These are phyloP conservation scores for Chlorella sp. DNA, from an alignment of 139 green algal genomes.

Conservation along the genomic window DNA sequence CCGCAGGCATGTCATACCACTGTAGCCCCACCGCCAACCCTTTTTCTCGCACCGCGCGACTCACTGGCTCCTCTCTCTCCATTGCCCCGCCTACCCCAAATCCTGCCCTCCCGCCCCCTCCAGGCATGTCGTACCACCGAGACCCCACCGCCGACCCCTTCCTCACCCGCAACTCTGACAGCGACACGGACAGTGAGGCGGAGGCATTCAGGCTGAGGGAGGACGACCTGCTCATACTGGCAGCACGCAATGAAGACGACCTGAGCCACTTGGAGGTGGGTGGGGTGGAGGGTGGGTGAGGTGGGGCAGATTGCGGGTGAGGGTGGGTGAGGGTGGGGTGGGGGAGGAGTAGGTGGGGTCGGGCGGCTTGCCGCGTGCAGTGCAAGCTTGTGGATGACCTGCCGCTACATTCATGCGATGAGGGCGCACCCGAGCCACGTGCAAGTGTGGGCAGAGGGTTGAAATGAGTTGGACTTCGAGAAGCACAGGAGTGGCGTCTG, in stretches of 20 bases:
- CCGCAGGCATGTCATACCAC: too few relatives aligned
- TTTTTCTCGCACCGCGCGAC: too few relatives aligned
- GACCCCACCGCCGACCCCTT: constrained; percentile 51
- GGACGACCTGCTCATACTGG: constrained; percentile 91
- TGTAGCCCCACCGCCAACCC: too few relatives aligned
- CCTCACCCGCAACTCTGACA: neutral
- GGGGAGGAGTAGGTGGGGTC: neutral
- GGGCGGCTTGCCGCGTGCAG: neutral
- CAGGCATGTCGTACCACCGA: constrained; percentile 61
- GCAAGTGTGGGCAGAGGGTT: too few relatives aligned
- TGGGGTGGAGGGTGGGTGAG: neutral
- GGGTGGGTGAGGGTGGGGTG: too few relatives aligned
- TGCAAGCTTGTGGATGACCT: too few relatives aligned
- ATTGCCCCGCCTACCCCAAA: neutral
- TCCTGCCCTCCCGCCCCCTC: neutral
- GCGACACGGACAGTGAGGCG: constrained; percentile 60
- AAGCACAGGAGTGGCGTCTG: too few relatives aligned
- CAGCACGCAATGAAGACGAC: constrained; percentile 94
- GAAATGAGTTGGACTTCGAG: too few relatives aligned
- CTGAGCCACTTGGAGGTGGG: constrained; percentile 87
- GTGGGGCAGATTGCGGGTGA: neutral
- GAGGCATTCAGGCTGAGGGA: constrained; percentile 66
- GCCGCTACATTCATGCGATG: too few relatives aligned
- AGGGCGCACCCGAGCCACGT: too few relatives aligned
- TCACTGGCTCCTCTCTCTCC: too few relatives aligned